Conservation (phyloP, 176 grass and related monocot species). For the Oryza glumipatula region DNA sequence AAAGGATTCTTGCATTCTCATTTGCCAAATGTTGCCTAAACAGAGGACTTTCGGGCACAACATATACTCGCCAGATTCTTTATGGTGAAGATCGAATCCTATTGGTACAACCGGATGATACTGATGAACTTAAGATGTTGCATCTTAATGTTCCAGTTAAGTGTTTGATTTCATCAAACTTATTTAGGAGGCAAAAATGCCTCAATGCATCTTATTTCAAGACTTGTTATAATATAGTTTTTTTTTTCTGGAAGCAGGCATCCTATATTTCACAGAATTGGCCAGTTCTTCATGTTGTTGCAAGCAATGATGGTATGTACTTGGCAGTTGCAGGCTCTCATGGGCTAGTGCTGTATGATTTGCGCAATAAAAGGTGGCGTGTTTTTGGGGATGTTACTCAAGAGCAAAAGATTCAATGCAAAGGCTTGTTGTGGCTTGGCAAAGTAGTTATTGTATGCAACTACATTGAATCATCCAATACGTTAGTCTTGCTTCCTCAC, state of each 20-base stretch:
- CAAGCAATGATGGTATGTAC: constrained; percentile 90
- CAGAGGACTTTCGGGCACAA: constrained; percentile 82
- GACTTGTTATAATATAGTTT: constrained; percentile 7
- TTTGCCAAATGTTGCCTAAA: constrained; percentile 95
- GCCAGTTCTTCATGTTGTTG: constrained; percentile 92
- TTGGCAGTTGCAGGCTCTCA: constrained; percentile 87
- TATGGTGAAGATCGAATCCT: constrained; percentile 89
- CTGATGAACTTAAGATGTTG: constrained; percentile 92
- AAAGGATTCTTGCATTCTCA: constrained; percentile 87
- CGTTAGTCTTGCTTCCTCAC: constrained; percentile 54
- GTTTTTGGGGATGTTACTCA: constrained; percentile 98
- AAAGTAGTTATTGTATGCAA: constrained; percentile 98
- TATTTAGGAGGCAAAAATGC: constrained; percentile 28
- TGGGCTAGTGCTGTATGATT: constrained; percentile 90
- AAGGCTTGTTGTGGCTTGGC: constrained; percentile 92
- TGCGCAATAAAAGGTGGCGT: constrained; percentile 91
- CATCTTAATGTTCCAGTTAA: constrained; percentile 98
- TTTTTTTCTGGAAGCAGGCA: constrained; percentile 56
- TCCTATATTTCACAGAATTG: constrained; percentile 98
- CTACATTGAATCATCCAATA: constrained; percentile 82
- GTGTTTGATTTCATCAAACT: constrained; percentile 43
- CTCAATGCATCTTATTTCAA: constrained; percentile 20
- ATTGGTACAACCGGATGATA: constrained; percentile 80
- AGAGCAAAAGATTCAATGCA: constrained; percentile 99
- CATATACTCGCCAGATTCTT: constrained; percentile 83